A percentile compares a stretch with the other conserved stretches of the same genome.
Evolutionary conservation across 1,284 basidiomycete species (phyloP).

Genomic region (Tilletia caries): DNA sequence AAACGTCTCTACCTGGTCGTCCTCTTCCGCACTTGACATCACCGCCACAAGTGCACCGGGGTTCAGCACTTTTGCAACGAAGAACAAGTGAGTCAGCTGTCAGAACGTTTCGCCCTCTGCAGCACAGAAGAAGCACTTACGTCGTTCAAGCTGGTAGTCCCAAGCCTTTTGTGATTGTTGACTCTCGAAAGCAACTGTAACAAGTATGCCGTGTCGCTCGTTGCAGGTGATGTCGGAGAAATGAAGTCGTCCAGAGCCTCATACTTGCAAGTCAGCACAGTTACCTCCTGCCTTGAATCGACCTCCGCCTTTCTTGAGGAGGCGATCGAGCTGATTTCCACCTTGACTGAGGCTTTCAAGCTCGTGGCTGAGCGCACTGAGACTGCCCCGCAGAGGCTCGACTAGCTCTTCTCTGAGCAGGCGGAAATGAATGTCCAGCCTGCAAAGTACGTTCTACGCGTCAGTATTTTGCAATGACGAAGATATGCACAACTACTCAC

Average conservation of each 20-base stretch:
- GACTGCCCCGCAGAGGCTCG: slow-evolving; percentile 54
- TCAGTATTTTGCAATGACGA: too few relatives aligned
- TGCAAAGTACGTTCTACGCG: not conserved
- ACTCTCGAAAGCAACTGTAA: not conserved
- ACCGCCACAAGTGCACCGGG: slow-evolving; percentile 64
- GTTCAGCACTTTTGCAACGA: slow-evolving; percentile 60
- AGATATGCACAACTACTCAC: not conserved
- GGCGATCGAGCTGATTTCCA: slow-evolving; percentile 13
- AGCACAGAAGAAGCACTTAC: not conserved
- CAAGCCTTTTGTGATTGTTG: not conserved
- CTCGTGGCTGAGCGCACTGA: slow-evolving; percentile 59
- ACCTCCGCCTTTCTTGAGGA: slow-evolving; percentile 35
- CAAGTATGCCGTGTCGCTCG: not conserved
- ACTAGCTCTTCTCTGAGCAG: slow-evolving; percentile 67
- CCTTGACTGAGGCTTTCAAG: slow-evolving; percentile 39
- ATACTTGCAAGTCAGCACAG: slow-evolving; percentile 62
- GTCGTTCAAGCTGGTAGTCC: not conserved
- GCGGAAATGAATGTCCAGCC: slow-evolving; percentile 67
- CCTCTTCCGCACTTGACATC: slow-evolving; percentile 55
- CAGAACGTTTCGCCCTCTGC: not conserved
- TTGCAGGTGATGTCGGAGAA: slow-evolving; percentile 55
- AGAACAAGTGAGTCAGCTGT: slow-evolving; percentile 41
- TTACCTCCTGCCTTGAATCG: slow-evolving; percentile 52
- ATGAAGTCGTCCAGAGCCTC: slow-evolving; percentile 59
- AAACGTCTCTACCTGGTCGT: slow-evolving; percentile 54